phyloP scores from a whole-genome alignment of 768 basidiomycete genomes.

The Amanita exitialis region DNA sequence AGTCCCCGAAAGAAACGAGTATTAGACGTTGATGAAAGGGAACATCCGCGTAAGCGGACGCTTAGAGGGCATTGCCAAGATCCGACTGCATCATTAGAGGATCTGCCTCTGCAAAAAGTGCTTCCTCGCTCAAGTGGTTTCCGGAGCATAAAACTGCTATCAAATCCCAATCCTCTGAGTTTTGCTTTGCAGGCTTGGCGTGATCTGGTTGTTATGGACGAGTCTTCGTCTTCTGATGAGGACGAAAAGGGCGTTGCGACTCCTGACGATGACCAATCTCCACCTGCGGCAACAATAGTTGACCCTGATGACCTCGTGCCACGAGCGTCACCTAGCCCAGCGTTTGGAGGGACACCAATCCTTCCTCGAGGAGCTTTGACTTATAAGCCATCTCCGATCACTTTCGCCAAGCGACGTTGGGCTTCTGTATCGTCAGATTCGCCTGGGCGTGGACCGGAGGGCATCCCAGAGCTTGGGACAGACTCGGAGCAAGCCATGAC shows the following conservation, averaged over 20 bases:
- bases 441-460: neutral
- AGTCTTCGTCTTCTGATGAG: slow-evolving; percentile 29
- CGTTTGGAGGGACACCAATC: slow-evolving; percentile 11
- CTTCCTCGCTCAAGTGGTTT: slow-evolving; percentile 33
- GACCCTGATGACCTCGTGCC: slow-evolving; percentile 12
- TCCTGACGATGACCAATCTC: slow-evolving; percentile 39
- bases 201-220: slow-evolving; percentile 30
- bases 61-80: slow-evolving; percentile 10
- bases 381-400: slow-evolving; percentile 54
- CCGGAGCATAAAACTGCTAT: slow-evolving; percentile 37
- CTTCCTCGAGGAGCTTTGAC: slow-evolving; percentile 33
- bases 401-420: slow-evolving; percentile 56
- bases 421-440: slow-evolving; percentile 27
- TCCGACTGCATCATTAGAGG: slow-evolving; percentile 10
- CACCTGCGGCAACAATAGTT: slow-evolving; percentile 27
- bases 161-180: slow-evolving; percentile 50
- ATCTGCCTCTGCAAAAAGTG: slow-evolving; percentile 22
- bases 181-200: slow-evolving; percentile 53
- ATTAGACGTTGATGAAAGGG: slow-evolving; percentile 23
- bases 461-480: neutral
- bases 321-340: slow-evolving; percentile 9
- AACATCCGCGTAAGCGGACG: slow-evolving; percentile 20
- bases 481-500: neutral
- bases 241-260: slow-evolving; percentile 48
- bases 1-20: slow-evolving; percentile 20